Percentiles rank a stretch among this genome's conserved stretches.
Evolutionary conservation across 2,329 filamentous ascomycete genomes (phyloP).

Genomic region (Endocalyx cinctus): DNA sequence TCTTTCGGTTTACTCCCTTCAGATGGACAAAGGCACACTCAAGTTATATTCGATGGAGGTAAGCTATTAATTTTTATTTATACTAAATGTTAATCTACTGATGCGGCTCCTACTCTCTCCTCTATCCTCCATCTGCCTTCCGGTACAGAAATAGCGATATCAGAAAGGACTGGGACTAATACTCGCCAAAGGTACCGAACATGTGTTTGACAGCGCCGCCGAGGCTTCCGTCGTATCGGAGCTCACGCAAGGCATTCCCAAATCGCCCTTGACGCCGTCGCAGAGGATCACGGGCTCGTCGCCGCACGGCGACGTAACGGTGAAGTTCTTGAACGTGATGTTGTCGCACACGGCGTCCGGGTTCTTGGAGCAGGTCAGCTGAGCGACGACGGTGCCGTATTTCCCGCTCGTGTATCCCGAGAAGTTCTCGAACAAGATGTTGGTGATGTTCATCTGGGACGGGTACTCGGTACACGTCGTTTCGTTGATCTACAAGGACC

Average conservation of each 20-base stretch:
- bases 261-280: slow-evolving; percentile 38
- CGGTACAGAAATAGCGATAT: no score
- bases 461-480: slow-evolving; percentile 49
- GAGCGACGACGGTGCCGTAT: slow-evolving; percentile 49
- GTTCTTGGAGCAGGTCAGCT: slow-evolving; percentile 50
- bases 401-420: slow-evolving; percentile 52
- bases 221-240: slow-evolving; percentile 28
- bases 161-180: no score
- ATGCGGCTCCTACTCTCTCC: no score
- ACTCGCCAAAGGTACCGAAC: slow-evolving; percentile 24
- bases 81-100: no score
- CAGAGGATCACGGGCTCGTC: slow-evolving; percentile 43
- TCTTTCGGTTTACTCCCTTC: no score
- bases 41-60: no score
- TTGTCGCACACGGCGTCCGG: slow-evolving; percentile 49
- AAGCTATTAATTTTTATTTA: no score
- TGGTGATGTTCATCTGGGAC: slow-evolving; percentile 53
- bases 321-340: slow-evolving; percentile 51
- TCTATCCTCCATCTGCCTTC: no score
- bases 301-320: slow-evolving; percentile 46
- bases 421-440: slow-evolving; percentile 56
- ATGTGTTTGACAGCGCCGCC: slow-evolving; percentile 27
- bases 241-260: slow-evolving; percentile 30
- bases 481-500: slow-evolving; percentile 29
- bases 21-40: no score